phyloP scores from a whole-genome alignment of 371 early-diverging fungal genomes.

The Furculomyces boomerangus region DNA sequence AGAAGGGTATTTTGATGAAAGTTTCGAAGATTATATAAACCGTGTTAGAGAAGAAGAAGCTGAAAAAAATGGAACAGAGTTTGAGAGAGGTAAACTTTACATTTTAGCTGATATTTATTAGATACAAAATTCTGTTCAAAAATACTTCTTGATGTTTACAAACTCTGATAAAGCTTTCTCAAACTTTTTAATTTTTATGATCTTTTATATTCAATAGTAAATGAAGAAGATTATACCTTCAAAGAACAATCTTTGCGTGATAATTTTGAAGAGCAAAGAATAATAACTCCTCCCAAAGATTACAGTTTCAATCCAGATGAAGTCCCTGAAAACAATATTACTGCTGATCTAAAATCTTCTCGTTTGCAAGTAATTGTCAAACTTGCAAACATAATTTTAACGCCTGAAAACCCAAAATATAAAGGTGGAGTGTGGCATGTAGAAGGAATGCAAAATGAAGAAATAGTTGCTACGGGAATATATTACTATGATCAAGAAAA shows the following conservation, averaged over 20 bases:
- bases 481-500: conserved; percentile 36
- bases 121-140: too few species aligned
- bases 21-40: conserved; percentile 10
- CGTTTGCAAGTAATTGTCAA: conserved; percentile 5
- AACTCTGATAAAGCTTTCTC: too few species aligned
- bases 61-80: too few species aligned
- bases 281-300: background rate
- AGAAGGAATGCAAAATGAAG: conserved; percentile 41
- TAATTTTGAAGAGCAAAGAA: background rate
- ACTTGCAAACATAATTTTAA: conserved; percentile 4
- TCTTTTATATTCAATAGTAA: too few species aligned
- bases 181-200: too few species aligned
- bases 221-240: too few species aligned
- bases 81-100: too few species aligned
- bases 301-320: background rate
- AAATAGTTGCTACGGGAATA: conserved; percentile 38
- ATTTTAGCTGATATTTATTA: too few species aligned
- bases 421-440: conserved; percentile 41
- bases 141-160: too few species aligned
- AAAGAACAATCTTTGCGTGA: too few species aligned
- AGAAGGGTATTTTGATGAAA: conserved; percentile 9
- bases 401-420: conserved; percentile 26
- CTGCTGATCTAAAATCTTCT: background rate
- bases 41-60: conserved; percentile 5
- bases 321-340: background rate